Evolutionary conservation across 2,329 filamentous ascomycete genomes (phyloP), one percentile per base, ranked within the genome.

Genomic region (Aphanocladium album): DNA sequence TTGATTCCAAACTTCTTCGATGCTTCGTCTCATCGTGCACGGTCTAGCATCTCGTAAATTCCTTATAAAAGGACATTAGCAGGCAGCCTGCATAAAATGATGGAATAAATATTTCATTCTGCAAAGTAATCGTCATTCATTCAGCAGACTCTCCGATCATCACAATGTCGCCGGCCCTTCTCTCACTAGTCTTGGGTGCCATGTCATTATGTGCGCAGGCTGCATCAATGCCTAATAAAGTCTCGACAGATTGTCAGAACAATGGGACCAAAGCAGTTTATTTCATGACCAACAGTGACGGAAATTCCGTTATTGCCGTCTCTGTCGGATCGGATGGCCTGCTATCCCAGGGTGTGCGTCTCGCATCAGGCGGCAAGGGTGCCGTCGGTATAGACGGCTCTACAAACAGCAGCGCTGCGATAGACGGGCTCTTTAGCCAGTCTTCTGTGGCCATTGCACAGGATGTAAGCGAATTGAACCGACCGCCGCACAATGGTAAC

Each of bases 401-500:
- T 1, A 75, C 69, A 3, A 75, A 72, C 30, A 61, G 71, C 45
- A 70, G 76, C 0, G 78, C 77, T 1, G 73, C 66, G 0, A 77
- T 80, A 0, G 84, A 87, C 68, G 74, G 79, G 0, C 69, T 87
- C 16, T 71, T 80, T 27, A 76, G 75, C 45, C 83, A 86, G 65
- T 79, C 78, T 1, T 65, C 80, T 2, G 60, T 86, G 56, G 77
- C 76, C 3, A 67, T 84, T 1, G 76, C 74, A 6, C 82, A 79
- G 39, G 74, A 79, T 27, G 83, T 85, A 72, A 69, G 76, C 66
- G 37, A 57, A 30, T 17, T 17, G 49, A 53, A 14, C 27, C 33
- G 43, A 57, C 7, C 7, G 7, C 16, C 16, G 39, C 12, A 17
- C 39, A 6, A 7, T 7, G 16, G 5, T 43, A 17, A 7, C 5